Conservation (phyloP, 345 rosid species). For the Diplotaxis tenuifolia region DNA sequence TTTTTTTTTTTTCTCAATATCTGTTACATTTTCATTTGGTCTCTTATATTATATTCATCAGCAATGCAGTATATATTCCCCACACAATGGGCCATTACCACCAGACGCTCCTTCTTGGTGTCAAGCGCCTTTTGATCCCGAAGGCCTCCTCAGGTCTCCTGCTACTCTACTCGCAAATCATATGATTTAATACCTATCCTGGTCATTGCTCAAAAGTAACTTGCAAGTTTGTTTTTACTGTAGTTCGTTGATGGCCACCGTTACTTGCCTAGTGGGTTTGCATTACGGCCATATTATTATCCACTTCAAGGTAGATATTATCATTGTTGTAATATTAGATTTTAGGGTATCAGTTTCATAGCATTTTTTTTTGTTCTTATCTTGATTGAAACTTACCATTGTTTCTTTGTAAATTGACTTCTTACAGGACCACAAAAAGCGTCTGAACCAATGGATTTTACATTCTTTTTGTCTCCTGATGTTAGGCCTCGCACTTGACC, state of each 20-base stretch:
- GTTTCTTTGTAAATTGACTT: neutral
- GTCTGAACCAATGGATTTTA: constrained; percentile 56
- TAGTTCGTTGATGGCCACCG: constrained; percentile 79
- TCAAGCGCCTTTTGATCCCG: constrained; percentile 93
- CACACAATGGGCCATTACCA: constrained; percentile 70
- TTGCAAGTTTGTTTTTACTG: constrained; percentile 33
- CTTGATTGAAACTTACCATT: constrained; percentile 1
- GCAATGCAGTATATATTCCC: constrained; percentile 81
- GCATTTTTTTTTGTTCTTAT: neutral
- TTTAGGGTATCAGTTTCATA: neutral
- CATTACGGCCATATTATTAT: constrained; percentile 78
- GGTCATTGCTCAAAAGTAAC: constrained; percentile 11
- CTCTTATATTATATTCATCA: constrained; percentile 25
- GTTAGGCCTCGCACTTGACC: constrained; percentile 53
- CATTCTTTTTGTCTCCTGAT: constrained; percentile 53
- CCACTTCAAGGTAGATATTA: constrained; percentile 63
- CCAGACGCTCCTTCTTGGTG: constrained; percentile 88
- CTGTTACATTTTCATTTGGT: constrained; percentile 10
- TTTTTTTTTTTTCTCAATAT: neutral
- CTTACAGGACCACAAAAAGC: constrained; percentile 58
- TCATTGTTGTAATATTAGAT: no score
- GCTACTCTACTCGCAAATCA: constrained; percentile 4
- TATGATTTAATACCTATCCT: neutral
- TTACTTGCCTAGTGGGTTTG: constrained; percentile 80
- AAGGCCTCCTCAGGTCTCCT: constrained; percentile 76